These are phyloP conservation scores for Mycena crocata DNA, from an alignment of 768 basidiomycete species.

Conservation along the genomic window DNA sequence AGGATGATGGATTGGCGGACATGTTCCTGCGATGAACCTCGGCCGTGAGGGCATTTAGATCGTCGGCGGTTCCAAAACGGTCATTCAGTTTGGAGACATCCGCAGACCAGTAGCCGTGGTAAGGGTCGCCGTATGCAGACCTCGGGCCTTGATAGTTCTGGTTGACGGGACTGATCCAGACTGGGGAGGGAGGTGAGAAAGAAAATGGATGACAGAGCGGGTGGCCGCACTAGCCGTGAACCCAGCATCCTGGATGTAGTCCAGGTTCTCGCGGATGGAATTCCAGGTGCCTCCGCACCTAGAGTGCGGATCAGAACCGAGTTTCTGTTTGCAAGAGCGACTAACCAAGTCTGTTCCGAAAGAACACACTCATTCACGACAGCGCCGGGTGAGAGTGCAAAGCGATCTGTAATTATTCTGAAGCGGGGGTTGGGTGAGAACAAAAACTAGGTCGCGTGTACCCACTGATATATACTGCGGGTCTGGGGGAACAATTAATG, in stretches of 20 bases:
- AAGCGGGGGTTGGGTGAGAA: not conserved
- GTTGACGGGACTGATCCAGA: conserved; percentile 88
- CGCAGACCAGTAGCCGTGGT: conserved; percentile 89
- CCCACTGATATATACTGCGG: conserved; percentile 85
- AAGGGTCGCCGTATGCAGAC: conserved; percentile 82
- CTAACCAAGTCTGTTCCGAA: conserved; percentile 65
- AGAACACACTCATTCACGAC: conserved; percentile 67
- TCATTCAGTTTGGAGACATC: conserved; percentile 72
- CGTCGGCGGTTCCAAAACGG: conserved; percentile 73
- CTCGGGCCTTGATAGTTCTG: conserved; percentile 81
- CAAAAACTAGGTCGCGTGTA: conserved; percentile 11
- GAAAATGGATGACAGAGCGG: conserved; percentile 4
- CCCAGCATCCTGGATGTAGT: conserved; percentile 86
- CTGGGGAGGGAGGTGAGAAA: conserved; percentile 45
- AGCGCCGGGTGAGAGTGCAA: conserved; percentile 71
- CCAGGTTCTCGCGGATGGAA: conserved; percentile 77
- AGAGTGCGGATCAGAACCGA: no score
- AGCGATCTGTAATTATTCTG: conserved; percentile 82
- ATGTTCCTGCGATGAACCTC: conserved; percentile 79
- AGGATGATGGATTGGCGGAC: conserved; percentile 49
- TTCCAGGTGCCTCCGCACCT: conserved; percentile 89
- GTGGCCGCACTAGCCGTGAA: conserved; percentile 72
- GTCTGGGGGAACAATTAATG: conserved; percentile 30
- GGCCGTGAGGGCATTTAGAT: conserved; percentile 68
- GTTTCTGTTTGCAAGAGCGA: not conserved